These are phyloP conservation scores for Ascoidea tarda DNA, from an alignment of 805 yeast species.

Conservation along the genomic window DNA sequence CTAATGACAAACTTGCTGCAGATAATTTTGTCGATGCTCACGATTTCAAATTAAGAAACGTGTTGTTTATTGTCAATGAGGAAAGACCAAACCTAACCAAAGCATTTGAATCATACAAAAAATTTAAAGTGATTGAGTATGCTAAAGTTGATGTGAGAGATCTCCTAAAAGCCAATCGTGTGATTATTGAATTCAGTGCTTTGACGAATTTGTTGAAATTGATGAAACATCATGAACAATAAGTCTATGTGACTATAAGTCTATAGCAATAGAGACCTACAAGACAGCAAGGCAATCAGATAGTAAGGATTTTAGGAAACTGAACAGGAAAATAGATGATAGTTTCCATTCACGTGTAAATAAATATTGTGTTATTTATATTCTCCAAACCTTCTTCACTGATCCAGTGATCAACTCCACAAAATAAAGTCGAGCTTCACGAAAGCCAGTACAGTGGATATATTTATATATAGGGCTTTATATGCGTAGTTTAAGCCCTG, in stretches of 20 bases:
- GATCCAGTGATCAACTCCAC: too few species aligned
- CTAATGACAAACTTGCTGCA: conserved; percentile 29
- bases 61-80: conserved; percentile 56
- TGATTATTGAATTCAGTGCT: conserved; percentile 61
- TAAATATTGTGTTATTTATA: too few species aligned
- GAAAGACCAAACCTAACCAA: conserved; percentile 42
- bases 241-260: background rate
- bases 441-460: too few species aligned
- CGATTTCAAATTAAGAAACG: conserved; percentile 32
- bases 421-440: too few species aligned
- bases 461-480: too few species aligned
- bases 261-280: background rate
- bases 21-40: conserved; percentile 35
- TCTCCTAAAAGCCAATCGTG: conserved; percentile 61
- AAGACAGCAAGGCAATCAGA: background rate
- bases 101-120: conserved; percentile 39
- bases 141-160: conserved; percentile 79
- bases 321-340: background rate
- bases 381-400: too few species aligned
- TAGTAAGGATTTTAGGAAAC: background rate
- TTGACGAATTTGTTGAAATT: conserved; percentile 37
- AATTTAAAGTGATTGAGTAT: conserved; percentile 52
- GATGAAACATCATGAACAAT: conserved; percentile 2
- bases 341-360: background rate
- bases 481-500: too few species aligned